Base-by-base conservation (phyloP, 352 stramenopile species). In the Phytopythium montanum region DNA sequence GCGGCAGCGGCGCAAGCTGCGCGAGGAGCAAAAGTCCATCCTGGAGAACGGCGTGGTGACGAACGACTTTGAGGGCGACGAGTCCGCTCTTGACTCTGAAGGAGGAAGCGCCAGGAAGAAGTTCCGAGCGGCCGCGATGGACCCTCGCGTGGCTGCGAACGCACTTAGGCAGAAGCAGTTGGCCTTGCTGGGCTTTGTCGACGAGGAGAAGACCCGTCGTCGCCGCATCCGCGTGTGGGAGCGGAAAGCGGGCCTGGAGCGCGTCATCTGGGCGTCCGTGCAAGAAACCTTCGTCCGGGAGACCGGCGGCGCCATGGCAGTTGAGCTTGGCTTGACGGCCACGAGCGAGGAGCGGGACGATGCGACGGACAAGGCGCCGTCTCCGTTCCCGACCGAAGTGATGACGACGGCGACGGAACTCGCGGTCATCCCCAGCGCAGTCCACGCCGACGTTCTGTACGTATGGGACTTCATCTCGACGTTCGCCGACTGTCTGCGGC, bases 391-490 rank as follows among this genome's bases (percentile, higher is more conserved):
- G 36, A 48, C 33, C 1, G 67, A 76, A 31, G 51, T 73, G 3
- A 58, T 84, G 9, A 76, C 55, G 28, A 33, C 62, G 45, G 65
- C 73, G 7, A 52, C 53, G 21, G 80, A 83, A 50, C 54, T 92
- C 14, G 60, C 73, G 2, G 18, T 64, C 12, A 42, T 90, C 14
- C 79, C 80, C 14, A 25, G 25, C 4, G 77, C 83, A 60, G 59
- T 66, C 52, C 77, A 81, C 28, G 52, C 56, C 13, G 83, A 92
- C 64, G 56, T 92, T 51, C 59, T 92, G 13, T 92, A 90, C 53
- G 70, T 85, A 13, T 92, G 83, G 83, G 83, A 92, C 59, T 81
- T 86, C 21, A 70, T 92, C 44, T 86, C 81, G 13, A 88, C 79
- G 7, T 92, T 92, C 57, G 75, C 81, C 4, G 77, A 92, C 61